Evolutionary conservation across 805 yeast genomes (phyloP), one percentile per base, ranked within the genome.

Genomic region (Yamadazyma sp.): DNA sequence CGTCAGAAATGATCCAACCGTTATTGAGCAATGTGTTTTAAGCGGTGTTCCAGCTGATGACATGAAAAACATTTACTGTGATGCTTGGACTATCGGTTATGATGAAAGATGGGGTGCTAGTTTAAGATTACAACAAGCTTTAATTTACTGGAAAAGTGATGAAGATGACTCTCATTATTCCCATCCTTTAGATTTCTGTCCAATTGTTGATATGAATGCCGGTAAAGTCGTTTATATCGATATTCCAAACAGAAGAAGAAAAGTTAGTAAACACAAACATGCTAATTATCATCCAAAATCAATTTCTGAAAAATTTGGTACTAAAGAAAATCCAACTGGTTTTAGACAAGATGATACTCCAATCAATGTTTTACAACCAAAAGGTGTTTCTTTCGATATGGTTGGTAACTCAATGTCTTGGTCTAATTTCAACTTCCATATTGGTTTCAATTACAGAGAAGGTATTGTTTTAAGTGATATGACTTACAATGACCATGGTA

Each of bases 381-480:
- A 82, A 45, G 93, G 93, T 38, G 91, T 83, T 36, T 80, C 87
- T 4, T 84, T 84, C 70, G 71, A 71, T 47, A 70, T 83, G 78
- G 69, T 70, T 37, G 87, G 86, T 35, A 73, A 81, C 52, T 69
- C 76, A 35, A 78, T 84, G 72, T 72, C 71, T 43, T 84, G 93
- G 93, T 78, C 82, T 45, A 84, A 83, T 65, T 84, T 76, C 70
- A 70, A 75, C 43, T 70, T 84, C 68, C 91, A 84, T 60, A 67
- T 84, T 57, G 93, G 93, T 24, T 84, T 84, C 75, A 84, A 84
- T 69, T 81, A 82, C 67, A 75, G 91, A 66, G 93, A 84, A 61
- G 93, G 93, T 45, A 79, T 84, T 56, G 91, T 84, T 20, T 70
- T 84, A 44, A 75, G 81, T 48, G 88, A 84, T 60, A 72, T 84